A percentile compares a stretch with the other conserved stretches of the same genome.
Evolutionary conservation across 371 early-diverging fungal genomes (phyloP).

Genomic region (Batkoa obscura): DNA sequence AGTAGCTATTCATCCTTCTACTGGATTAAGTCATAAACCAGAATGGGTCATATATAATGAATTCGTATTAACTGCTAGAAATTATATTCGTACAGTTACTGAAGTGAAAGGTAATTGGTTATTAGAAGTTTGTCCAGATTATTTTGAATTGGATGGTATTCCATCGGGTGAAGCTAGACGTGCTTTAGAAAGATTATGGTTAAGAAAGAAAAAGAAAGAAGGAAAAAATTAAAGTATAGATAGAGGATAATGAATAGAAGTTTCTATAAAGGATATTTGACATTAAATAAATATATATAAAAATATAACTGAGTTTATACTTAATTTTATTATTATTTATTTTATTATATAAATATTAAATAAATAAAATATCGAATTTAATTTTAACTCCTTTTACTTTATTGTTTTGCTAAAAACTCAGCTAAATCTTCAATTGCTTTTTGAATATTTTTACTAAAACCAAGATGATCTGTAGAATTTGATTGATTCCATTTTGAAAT

Average conservation of each 20-base stretch:
- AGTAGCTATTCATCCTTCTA: slow-evolving; percentile 89
- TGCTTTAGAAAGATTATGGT: neutral
- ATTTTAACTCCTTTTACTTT: too few species aligned
- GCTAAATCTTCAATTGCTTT: slow-evolving; percentile 36
- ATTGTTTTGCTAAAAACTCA: too few species aligned
- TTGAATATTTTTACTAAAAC: slow-evolving; percentile 30
- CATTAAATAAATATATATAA: too few species aligned
- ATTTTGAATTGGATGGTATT: slow-evolving; percentile 16
- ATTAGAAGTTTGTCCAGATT: slow-evolving; percentile 59
- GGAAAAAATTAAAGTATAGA: too few species aligned
- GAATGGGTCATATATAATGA: slow-evolving; percentile 97
- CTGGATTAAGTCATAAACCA: slow-evolving; percentile 67
- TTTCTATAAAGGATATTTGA: too few species aligned
- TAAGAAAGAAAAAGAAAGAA: too few species aligned
- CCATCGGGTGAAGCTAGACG: slow-evolving; percentile 4
- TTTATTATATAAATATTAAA: too few species aligned
- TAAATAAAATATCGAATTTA: too few species aligned
- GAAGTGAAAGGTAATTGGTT: slow-evolving; percentile 85
- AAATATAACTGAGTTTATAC: too few species aligned
- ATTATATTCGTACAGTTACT: slow-evolving; percentile 86
- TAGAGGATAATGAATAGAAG: too few species aligned
- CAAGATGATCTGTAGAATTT: slow-evolving; percentile 22
- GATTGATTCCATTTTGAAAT: slow-evolving; percentile 37
- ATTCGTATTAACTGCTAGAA: slow-evolving; percentile 87
- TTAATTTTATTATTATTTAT: too few species aligned